Evolutionary conservation across 192 early-diverging fungal genomes (phyloP), one percentile per base, ranked within the genome.

Genomic region (Gamsiella multidivaricata): DNA sequence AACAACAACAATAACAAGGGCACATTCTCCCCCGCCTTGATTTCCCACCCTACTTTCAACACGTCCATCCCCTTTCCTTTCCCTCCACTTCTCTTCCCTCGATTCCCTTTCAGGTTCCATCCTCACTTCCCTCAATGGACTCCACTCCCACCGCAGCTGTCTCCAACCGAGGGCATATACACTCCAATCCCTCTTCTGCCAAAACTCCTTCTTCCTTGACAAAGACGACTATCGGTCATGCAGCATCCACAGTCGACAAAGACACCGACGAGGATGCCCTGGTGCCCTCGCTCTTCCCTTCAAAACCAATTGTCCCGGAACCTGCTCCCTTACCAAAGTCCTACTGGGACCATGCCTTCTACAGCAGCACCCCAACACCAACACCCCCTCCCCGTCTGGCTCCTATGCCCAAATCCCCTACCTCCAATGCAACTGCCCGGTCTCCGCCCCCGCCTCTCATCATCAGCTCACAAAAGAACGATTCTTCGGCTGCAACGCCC

Each of bases 361-460:
- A 50, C 55, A 57, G 22, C 32, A 61, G 53, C 54, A 78, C 65
- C 4, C 65, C 65, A 7, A 78, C 74, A 1, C 65, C 74, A 3
- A 66, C 55, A 53, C 74, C 74, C 5, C 74, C 74, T 2, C 74
- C 74, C 0, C 65, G 65, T 4, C 33, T 78, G 23, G 72, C 72
- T 25, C 72, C 74, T 25, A 78, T 78, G 47, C 66, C 66, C 28
- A 62, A 66, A 64, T 64, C 74, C 20, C 74, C 74, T 6, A 51
- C 72, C 15, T 53, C 54, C 28, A 22, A n/a, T 1, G 9, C 54
- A 10, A 62, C 45, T 6, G 50, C 67, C 1, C 22, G 41, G 32
- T 58, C 65, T 43, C 57, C 47, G 4, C 67, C 63, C 15, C 72
- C 61, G 0, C 65, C 62, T 8, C 47, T 66, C 20, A 17, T 47